Evolutionary conservation across 352 stramenopile genomes (phyloP), one percentile per base, ranked within the genome.

Genomic region (Phytopythium litorale): DNA sequence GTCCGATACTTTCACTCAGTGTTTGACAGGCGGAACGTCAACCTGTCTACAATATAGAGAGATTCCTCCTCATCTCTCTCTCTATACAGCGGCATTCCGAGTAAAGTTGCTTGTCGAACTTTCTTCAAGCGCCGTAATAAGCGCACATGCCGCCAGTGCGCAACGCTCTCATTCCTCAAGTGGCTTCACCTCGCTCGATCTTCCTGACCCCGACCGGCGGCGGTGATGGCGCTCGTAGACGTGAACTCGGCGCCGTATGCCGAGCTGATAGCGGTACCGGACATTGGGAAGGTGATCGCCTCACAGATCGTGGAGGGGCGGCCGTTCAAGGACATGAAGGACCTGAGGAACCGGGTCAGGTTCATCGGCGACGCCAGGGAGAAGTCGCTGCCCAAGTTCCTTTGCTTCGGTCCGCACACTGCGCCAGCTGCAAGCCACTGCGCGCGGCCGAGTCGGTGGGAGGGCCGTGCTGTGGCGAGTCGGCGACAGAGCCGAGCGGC

Each of bases 251-350:
- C 75, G 53, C 71, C 72, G 15, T 21, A 55, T 18, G 38, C 32
- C 1, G 65, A 85, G 37, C 66, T 92, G 13, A 57, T 72, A 40
- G 35, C 50, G 11, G 65, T 90, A 5, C 74, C 77, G 0, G 77
- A 78, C 50, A 61, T 92, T 8, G 81, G 80, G 2, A 51, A 58
- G 12, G 73, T 71, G 0, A 79, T 73, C 19, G 74, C 69, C 7
- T 23, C 70, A 35, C 66, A 71, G 18, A 84, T 92, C 54, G 13
- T 87, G 16, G 67, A 64, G 35, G 63, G 61, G 28, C 76, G 76
- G 25, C 79, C 82, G 5, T 88, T 89, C 64, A 53, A 33, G 7
- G 56, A 40, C 16, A 37, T 86, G 0, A 51, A 69, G 43, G 68
- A 82, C 46, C 66, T 91, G 7, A 38, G 74, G 21, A 37, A 32